Evolutionary conservation across 2,329 filamentous ascomycete species (phyloP), one percentile per base, ranked within the genome.

Genomic region (Arthrobotrys musiformis): DNA sequence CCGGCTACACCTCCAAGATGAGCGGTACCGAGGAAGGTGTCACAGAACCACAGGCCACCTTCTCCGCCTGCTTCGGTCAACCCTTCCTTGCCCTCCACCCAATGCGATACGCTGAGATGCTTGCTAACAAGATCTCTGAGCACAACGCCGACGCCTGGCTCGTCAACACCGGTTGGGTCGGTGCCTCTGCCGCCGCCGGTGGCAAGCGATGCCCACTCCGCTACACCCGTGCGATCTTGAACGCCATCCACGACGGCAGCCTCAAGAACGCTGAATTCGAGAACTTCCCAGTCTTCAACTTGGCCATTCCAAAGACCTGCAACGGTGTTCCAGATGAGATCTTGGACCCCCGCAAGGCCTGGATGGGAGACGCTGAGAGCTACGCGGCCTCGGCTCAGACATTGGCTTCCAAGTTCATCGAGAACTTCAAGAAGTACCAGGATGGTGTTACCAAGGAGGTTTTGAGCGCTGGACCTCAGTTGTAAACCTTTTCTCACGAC

Each of bases 1-100:
- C 93, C 17, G 95, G 95, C 82, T 99, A 99, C 89, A 99, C 95
- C 79, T 98, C 94, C 83, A 99, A 99, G 91, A 99, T 99, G 95
- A 95, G 95, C 80, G 95, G 95, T 83, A 99, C 95, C 35, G 95
- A 99, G 87, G 93, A 97, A 80, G 95, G 95, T 83, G 90, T 99
- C 80, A 96, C 92, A 8, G 95, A 99, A 86, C 95, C 95, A 80
- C 93, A 98, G 86, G 95, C 95, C 24, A 99, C 95, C 82, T 99
- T 99, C 90, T 98, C 94, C 26, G 96, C 94, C 64, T 99, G 95
- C 90, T 99, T 99, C 86, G 95, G 95, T 70, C 95, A 99, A 87
- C 95, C 95, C 79, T 99, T 99, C 93, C 88, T 99, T 82, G 95
- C 95, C 46, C 91, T 99, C 74, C 95, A 99, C 89, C 95, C 95